Conservation (phyloP, 2,329 filamentous ascomycete species). For the Fusarium udum region DNA sequence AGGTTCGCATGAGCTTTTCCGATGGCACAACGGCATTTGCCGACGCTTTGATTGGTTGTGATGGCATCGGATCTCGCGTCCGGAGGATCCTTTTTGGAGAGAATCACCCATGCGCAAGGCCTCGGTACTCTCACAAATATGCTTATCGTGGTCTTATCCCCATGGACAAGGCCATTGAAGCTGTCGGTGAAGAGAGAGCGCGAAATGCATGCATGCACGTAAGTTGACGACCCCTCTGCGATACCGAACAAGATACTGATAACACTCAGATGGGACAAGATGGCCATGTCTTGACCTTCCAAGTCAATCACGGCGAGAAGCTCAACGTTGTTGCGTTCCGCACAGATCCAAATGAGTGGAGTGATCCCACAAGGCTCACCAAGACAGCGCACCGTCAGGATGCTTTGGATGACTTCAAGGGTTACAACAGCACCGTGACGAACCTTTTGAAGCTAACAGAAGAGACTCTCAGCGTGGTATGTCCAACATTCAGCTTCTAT, state of each 20-base stretch:
- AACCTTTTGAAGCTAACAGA: constrained; percentile 45
- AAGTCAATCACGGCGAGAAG: constrained; percentile 62
- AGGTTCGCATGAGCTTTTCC: constrained; percentile 47
- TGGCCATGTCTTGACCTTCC: constrained; percentile 68
- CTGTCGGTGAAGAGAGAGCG: constrained; percentile 54
- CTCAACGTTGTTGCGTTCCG: constrained; percentile 65
- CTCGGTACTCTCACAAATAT: constrained; percentile 63
- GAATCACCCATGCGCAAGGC: constrained; percentile 49
- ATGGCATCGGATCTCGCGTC: constrained; percentile 70
- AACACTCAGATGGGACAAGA: constrained; percentile 52
- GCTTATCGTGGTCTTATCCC: constrained; percentile 60
- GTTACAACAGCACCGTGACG: constrained; percentile 46
- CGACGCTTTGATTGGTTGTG: constrained; percentile 64
- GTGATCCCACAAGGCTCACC: constrained; percentile 25
- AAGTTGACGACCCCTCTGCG: neutral
- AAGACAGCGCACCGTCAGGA: constrained; percentile 44
- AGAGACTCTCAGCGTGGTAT: constrained; percentile 39
- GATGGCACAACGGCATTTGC: constrained; percentile 53
- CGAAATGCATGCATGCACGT: constrained; percentile 44
- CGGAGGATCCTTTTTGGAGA: constrained; percentile 59
- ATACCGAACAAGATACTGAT: neutral
- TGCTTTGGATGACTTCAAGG: constrained; percentile 48
- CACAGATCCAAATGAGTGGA: constrained; percentile 47
- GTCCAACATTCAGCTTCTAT: neutral
- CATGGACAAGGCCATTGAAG: constrained; percentile 62